These are phyloP conservation scores for Mycotypha africana DNA, from an alignment of 371 early-diverging fungal species.

Conservation along the genomic window DNA sequence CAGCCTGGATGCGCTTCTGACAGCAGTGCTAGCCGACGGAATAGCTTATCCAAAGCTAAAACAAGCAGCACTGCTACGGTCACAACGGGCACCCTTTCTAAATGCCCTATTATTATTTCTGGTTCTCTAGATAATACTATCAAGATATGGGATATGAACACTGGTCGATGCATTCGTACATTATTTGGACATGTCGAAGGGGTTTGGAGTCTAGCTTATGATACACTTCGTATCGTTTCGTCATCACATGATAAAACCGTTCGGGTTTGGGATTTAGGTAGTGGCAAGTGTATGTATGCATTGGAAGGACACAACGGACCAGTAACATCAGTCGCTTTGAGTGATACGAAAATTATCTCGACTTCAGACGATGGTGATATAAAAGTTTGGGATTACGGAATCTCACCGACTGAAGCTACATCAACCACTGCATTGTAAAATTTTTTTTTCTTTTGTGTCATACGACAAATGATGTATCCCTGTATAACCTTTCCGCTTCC, in stretches of 20 bases:
- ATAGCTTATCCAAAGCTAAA: background rate
- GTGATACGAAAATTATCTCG: constrained; percentile 84
- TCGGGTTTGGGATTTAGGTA: constrained; percentile 94
- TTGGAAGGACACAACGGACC: constrained; percentile 64
- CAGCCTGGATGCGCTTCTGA: constrained; percentile 5
- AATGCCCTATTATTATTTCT: constrained; percentile 66
- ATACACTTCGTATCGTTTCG: constrained; percentile 86
- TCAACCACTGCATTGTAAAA: no score
- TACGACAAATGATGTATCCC: no score
- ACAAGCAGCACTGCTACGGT: background rate
- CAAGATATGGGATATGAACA: constrained; percentile 77
- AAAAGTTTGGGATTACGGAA: constrained; percentile 74
- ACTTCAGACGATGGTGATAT: constrained; percentile 83
- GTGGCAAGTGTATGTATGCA: constrained; percentile 74
- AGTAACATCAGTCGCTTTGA: constrained; percentile 71
- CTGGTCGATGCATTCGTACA: constrained; percentile 77
- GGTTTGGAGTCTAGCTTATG: constrained; percentile 85
- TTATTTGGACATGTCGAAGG: constrained; percentile 91
- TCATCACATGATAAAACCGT: constrained; percentile 86
- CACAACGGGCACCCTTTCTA: background rate
- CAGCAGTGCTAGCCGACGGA: background rate
- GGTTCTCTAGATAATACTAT: constrained; percentile 90
- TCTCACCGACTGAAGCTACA: no score
- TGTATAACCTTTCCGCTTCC: no score
- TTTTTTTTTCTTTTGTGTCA: no score